These are phyloP conservation scores for Hordeum pubiflorum DNA, from an alignment of 202 grass and related monocot species.

Conservation along the genomic window DNA sequence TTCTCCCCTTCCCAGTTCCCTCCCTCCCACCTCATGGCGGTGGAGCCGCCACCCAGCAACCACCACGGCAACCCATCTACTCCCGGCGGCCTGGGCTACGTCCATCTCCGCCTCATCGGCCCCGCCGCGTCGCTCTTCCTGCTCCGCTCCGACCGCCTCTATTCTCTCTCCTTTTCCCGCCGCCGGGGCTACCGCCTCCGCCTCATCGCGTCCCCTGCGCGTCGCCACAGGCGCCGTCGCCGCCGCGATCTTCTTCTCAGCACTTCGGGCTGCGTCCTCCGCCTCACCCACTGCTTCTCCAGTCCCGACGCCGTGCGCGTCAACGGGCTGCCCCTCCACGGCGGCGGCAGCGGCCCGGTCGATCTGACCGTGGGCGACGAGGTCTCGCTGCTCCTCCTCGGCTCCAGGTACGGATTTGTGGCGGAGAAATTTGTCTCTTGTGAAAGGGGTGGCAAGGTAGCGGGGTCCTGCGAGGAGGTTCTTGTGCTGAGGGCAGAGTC, in stretches of 20 bases:
- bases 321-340: constrained; percentile 40
- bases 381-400: constrained; percentile 32
- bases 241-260: constrained; percentile 41
- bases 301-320: constrained; percentile 27
- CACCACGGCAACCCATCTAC: neutral
- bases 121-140: constrained; percentile 24
- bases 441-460: neutral
- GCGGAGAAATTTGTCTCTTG: constrained; percentile 57
- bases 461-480: constrained; percentile 4
- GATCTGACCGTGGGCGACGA: constrained; percentile 58
- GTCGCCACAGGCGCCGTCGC: constrained; percentile 10
- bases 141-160: constrained; percentile 50
- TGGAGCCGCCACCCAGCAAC: neutral
- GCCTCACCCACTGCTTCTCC: constrained; percentile 28
- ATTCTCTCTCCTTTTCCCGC: constrained; percentile 43
- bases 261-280: constrained; percentile 33
- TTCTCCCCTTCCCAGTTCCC: neutral
- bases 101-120: constrained; percentile 43
- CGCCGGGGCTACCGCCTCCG: constrained; percentile 38
- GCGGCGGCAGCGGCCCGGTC: neutral
- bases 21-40: constrained; percentile 21
- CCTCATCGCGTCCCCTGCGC: constrained; percentile 31
- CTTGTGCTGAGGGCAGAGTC: constrained; percentile 41
- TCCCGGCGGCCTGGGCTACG: constrained; percentile 31
- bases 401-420: constrained; percentile 42